Conservation (phyloP, 2,329 filamentous ascomycete genomes). For the Emericellopsis cladophorae region DNA sequence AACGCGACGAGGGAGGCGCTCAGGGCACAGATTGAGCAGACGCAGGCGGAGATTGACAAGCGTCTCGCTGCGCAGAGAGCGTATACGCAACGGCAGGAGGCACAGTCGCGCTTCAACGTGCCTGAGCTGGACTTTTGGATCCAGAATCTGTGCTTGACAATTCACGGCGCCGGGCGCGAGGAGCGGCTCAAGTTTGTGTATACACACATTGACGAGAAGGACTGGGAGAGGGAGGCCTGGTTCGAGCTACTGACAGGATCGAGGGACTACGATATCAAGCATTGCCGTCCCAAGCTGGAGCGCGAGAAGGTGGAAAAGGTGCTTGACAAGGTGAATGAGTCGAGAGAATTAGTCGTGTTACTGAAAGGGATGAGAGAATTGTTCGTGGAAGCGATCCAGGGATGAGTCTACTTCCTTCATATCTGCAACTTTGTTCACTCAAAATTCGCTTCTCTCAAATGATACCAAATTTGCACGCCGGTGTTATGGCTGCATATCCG, state of each 20-base stretch:
- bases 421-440: neutral
- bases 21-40: conserved; percentile 49
- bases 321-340: conserved; percentile 71
- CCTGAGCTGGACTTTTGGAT: conserved; percentile 97
- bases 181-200: conserved; percentile 87
- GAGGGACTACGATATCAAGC: conserved; percentile 74
- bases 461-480: too few species aligned
- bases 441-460: too few species aligned
- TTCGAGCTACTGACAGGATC: conserved; percentile 79
- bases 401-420: conserved; percentile 14
- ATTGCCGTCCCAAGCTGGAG: conserved; percentile 73
- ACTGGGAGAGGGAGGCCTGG: conserved; percentile 83
- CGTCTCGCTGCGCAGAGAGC: conserved; percentile 59
- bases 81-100: conserved; percentile 63
- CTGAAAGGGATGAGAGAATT: conserved; percentile 74
- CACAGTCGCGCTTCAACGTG: conserved; percentile 77
- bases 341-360: conserved; percentile 56
- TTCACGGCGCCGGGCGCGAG: conserved; percentile 76
- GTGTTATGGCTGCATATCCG: too few species aligned
- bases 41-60: conserved; percentile 57
- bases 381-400: conserved; percentile 56
- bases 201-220: conserved; percentile 71
- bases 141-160: conserved; percentile 73
- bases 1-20: conserved; percentile 42
- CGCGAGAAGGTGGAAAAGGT: conserved; percentile 65